Base-by-base conservation (phyloP, 805 yeast species). In the Saturnispora quitensis region DNA sequence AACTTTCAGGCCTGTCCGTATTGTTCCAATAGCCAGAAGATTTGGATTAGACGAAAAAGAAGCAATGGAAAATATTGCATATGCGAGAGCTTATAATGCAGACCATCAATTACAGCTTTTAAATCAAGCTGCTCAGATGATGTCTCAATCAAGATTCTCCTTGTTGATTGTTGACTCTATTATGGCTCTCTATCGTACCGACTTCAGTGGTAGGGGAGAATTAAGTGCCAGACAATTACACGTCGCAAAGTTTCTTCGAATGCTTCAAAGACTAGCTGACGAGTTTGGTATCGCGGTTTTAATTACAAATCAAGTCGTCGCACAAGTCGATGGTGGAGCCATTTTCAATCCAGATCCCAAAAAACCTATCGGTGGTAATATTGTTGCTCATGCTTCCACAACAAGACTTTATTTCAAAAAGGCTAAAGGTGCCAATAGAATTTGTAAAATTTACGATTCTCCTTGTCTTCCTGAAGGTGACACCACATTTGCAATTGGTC, bases 311-410 rank as follows among this genome's bases (percentile, higher is more conserved):
- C 99, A 93, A 68, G 99, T 93, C 22, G 97, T 89, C 6, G 97
- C 98, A 4, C 97, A 90, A 68, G 99, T 93, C 18, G 99, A 93
- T 63, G 82, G 82, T n/a, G 95, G 95, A 62, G 75, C 80, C 27
- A 71, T 81, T 72, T 90, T 82, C 67, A 89, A 90, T 60, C 96
- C 97, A 1, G 99, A 93, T 67, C 97, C 98, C 15, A 93, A 93
- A 68, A 93, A 93, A 67, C 99, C 99, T 17, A 91, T 93, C 59
- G 99, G 99, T 55, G 99, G 99, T 61, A 91, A 93, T 64, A 93
- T 93, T 60, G 84, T 93, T 66, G 99, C 98, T 0, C 99, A 93
- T 67, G 83, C 96, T 18, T 89, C 97, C 2, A 91, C 98, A 5
- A 93, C 99, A 2, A 78, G 99, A 62, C 75, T 93, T 53, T 85